These are phyloP conservation scores for Colletotrichum acutatum DNA, from an alignment of 2,329 filamentous ascomycete genomes.

Conservation along the genomic window DNA sequence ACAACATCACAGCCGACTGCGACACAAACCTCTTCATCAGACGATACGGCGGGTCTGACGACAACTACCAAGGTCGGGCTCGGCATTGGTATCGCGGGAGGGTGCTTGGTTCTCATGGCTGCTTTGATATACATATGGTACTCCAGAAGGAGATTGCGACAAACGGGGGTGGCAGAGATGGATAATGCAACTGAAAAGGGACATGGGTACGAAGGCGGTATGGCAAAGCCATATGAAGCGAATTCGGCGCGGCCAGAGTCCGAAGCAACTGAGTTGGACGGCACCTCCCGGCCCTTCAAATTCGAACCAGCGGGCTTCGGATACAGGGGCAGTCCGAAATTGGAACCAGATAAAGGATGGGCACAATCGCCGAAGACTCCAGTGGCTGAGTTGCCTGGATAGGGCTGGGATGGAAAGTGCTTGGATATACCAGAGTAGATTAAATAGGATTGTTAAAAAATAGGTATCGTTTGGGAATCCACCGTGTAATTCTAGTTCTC, in stretches of 20 bases:
- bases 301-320: not conserved
- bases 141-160: constrained; percentile 27
- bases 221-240: not conserved
- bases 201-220: not conserved
- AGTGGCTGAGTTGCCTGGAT: not conserved
- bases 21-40: not conserved
- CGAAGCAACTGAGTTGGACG: not conserved
- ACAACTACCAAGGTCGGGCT: constrained; percentile 41
- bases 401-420: not conserved
- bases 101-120: constrained; percentile 37
- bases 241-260: not conserved
- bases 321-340: not conserved
- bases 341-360: not conserved
- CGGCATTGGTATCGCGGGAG: constrained; percentile 37
- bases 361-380: not conserved
- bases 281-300: not conserved
- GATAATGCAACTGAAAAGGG: not conserved
- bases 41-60: constrained; percentile 33
- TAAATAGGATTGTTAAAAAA: not conserved
- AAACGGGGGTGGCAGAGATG: not conserved
- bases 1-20: not conserved
- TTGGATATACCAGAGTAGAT: not conserved
- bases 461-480: not conserved
- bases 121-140: constrained; percentile 38
- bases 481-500: constrained; percentile 44